Percentiles rank a stretch among this genome's conserved stretches.
Conservation (phyloP, 1,284 basidiomycete genomes). For the Puccinia horiana region DNA sequence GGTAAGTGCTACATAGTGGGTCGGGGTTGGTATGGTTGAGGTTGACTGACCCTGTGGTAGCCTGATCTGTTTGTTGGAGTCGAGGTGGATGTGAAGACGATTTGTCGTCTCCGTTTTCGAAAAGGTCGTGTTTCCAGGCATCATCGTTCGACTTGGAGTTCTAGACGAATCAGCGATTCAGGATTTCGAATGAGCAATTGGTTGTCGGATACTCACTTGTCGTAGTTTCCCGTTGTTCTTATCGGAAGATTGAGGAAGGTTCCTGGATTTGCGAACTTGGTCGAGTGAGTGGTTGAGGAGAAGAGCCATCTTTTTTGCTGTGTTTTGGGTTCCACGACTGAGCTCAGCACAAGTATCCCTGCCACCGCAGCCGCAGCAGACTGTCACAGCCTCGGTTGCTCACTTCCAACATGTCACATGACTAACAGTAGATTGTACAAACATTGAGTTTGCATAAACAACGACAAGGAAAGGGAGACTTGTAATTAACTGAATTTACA, state of each 20-base stretch:
- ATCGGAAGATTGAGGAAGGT: not conserved
- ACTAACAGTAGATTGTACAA: no score
- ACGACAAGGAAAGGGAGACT: not conserved
- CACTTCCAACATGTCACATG: no score
- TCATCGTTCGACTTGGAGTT: slow-evolving; percentile 19
- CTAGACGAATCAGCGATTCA: not conserved
- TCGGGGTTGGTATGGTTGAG: not conserved
- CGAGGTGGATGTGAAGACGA: not conserved
- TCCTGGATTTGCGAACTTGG: slow-evolving; percentile 16
- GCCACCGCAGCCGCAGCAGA: no score
- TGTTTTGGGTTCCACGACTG: not conserved
- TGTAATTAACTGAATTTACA: no score
- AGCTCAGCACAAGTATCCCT: no score
- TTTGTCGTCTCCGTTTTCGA: slow-evolving; percentile 17
- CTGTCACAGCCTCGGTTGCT: no score
- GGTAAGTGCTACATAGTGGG: not conserved
- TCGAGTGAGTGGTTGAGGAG: slow-evolving; percentile 32
- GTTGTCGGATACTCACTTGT: not conserved
- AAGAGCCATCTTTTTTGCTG: not conserved
- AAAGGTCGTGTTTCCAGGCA: slow-evolving; percentile 44
- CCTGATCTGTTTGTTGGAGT: not conserved
- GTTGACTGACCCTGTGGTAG: not conserved
- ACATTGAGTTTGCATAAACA: no score
- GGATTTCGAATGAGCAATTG: not conserved
- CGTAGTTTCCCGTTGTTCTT: not conserved